Evolutionary conservation across 768 basidiomycete species (phyloP).

Genomic region (Leccinum longicurvipes): DNA sequence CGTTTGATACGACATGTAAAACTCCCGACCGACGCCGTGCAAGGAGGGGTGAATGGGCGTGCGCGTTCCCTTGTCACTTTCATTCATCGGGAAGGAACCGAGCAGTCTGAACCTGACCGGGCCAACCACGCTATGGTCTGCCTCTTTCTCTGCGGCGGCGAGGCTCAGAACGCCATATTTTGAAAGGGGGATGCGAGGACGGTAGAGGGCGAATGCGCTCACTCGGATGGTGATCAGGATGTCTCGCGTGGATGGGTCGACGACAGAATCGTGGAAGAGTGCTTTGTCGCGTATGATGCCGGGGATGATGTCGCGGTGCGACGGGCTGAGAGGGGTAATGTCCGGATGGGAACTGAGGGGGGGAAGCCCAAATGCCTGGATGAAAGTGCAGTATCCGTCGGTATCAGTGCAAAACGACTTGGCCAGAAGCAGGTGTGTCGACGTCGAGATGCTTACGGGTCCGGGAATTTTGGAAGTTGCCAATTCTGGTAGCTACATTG

Average conservation of each 20-base stretch:
- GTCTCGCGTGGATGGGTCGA: neutral
- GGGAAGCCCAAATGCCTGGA: constrained; percentile 1
- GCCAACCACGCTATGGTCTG: neutral
- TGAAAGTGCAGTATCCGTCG: constrained; percentile 2
- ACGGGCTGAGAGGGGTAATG: neutral
- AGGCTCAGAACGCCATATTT: neutral
- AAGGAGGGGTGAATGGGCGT: neutral
- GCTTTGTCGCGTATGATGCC: neutral
- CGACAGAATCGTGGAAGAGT: neutral
- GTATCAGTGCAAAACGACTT: neutral
- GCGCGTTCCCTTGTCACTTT: neutral
- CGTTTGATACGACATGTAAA: neutral
- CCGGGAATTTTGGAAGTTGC: no score
- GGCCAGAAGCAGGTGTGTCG: constrained; percentile 17
- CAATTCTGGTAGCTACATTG: constrained; percentile 1
- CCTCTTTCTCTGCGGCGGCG: neutral
- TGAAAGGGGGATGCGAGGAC: neutral
- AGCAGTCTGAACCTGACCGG: neutral
- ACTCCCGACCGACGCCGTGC: neutral
- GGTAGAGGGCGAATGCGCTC: neutral
- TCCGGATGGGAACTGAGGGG: neutral
- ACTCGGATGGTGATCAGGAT: neutral
- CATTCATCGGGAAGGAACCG: neutral
- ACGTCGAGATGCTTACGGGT: constrained; percentile 14
- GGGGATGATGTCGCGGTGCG: neutral